These are phyloP conservation scores for Calonectria crousiana DNA, from an alignment of 2,329 filamentous ascomycete genomes.

Conservation along the genomic window DNA sequence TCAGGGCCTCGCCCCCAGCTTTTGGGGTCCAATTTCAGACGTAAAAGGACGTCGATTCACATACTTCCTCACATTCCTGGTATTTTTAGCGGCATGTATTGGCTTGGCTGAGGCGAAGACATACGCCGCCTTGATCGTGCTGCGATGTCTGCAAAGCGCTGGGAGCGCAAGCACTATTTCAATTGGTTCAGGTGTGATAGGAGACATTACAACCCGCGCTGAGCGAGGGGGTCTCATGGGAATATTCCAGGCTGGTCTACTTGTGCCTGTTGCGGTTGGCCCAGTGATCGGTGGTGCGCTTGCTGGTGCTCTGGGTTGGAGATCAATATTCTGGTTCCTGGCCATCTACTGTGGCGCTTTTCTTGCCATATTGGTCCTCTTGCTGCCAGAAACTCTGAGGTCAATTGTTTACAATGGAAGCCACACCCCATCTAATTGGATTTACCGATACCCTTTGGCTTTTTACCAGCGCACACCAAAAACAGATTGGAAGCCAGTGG, in stretches of 20 bases:
- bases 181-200: slow-evolving; percentile 48
- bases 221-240: slow-evolving; percentile 48
- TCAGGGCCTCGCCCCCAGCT: slow-evolving; percentile 65
- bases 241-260: slow-evolving; percentile 40
- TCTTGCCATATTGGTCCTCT: not conserved
- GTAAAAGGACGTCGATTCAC: slow-evolving; percentile 57
- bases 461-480: slow-evolving; percentile 50
- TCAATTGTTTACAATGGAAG: slow-evolving; percentile 42
- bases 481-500: slow-evolving; percentile 29
- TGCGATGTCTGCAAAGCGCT: slow-evolving; percentile 61
- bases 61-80: slow-evolving; percentile 58
- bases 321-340: slow-evolving; percentile 37
- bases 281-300: slow-evolving; percentile 58
- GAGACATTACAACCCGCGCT: slow-evolving; percentile 45
- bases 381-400: slow-evolving; percentile 31
- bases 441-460: slow-evolving; percentile 46
- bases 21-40: slow-evolving; percentile 64
- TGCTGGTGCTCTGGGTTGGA: slow-evolving; percentile 42
- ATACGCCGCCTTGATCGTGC: slow-evolving; percentile 56
- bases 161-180: slow-evolving; percentile 57
- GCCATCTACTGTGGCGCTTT: slow-evolving; percentile 30
- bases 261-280: slow-evolving; percentile 57
- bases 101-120: slow-evolving; percentile 57
- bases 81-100: slow-evolving; percentile 62
- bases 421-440: slow-evolving; percentile 54